These are phyloP conservation scores for Ophiostoma sp. DNA, from an alignment of 2,329 filamentous ascomycete genomes.

Conservation along the genomic window DNA sequence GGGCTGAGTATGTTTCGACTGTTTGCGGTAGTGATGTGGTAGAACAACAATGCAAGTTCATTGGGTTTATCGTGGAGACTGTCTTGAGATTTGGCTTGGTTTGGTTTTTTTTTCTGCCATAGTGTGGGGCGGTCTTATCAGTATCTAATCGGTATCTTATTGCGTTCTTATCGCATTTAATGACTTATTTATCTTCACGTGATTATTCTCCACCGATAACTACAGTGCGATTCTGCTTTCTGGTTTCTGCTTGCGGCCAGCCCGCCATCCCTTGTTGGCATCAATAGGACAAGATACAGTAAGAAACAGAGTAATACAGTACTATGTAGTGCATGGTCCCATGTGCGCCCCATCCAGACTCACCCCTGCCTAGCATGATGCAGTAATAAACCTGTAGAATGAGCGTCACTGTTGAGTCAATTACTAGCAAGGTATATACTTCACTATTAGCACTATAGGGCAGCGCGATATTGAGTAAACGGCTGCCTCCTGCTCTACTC, in stretches of 20 bases:
- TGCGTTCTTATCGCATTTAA: background rate
- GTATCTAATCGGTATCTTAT: background rate
- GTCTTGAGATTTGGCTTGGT: background rate
- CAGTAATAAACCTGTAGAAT: background rate
- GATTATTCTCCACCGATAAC: background rate
- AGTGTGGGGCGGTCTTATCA: constrained; percentile 12
- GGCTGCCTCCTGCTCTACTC: background rate
- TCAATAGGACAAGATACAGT: too few relatives aligned
- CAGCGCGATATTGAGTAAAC: background rate
- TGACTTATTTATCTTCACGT: background rate
- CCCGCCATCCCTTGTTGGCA: background rate
- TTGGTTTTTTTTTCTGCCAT: constrained; percentile 16
- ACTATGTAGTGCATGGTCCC: background rate
- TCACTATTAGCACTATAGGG: background rate
- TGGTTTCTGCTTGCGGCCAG: background rate
- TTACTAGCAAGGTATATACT: background rate
- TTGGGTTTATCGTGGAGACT: background rate
- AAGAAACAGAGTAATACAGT: too few relatives aligned
- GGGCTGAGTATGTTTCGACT: background rate
- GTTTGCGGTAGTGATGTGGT: background rate
- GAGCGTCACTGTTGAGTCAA: background rate
- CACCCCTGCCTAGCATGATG: background rate
- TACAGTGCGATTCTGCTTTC: background rate
- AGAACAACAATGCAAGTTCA: background rate
- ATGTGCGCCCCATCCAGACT: constrained; percentile 1